Evolutionary conservation across 148 eudicot species (phyloP).

Genomic region (Rhododendron ovatum): DNA sequence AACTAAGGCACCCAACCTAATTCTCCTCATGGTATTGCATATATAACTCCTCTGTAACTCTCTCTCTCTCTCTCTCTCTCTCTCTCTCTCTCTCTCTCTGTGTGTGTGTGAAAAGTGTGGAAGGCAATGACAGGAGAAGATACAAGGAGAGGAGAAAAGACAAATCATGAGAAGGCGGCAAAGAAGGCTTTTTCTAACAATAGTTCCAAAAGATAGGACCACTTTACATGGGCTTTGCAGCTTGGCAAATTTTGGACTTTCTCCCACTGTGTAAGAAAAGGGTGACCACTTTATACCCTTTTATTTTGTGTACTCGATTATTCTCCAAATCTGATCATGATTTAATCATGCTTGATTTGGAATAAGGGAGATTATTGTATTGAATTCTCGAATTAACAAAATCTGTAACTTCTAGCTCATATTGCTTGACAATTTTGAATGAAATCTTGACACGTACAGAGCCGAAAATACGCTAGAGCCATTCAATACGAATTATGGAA

Average conservation of each 20-base stretch:
- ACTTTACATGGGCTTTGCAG: constrained; percentile 1
- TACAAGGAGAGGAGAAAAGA: not conserved
- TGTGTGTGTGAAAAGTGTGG: not conserved
- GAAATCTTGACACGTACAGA: not conserved
- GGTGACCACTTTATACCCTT: not conserved
- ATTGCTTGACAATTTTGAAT: not conserved
- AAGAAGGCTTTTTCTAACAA: not conserved
- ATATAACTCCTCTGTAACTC: not conserved
- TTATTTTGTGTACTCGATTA: not conserved
- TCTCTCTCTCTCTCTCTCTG: no score
- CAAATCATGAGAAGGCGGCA: not conserved
- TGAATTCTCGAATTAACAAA: not conserved
- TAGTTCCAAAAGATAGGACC: constrained; percentile 4
- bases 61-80: no score
- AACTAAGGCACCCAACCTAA: not conserved
- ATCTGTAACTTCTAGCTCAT: not conserved
- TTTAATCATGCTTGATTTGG: not conserved
- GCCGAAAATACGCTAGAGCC: not conserved
- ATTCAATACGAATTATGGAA: not conserved
- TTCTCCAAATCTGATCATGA: not conserved
- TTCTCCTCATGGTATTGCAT: not conserved
- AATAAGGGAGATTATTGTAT: not conserved
- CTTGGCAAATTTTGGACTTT: constrained; percentile 5
- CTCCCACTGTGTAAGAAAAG: not conserved
- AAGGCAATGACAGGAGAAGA: not conserved